Conservation (phyloP, 495 filamentous ascomycete species). For the Aspergillus panamensis region DNA sequence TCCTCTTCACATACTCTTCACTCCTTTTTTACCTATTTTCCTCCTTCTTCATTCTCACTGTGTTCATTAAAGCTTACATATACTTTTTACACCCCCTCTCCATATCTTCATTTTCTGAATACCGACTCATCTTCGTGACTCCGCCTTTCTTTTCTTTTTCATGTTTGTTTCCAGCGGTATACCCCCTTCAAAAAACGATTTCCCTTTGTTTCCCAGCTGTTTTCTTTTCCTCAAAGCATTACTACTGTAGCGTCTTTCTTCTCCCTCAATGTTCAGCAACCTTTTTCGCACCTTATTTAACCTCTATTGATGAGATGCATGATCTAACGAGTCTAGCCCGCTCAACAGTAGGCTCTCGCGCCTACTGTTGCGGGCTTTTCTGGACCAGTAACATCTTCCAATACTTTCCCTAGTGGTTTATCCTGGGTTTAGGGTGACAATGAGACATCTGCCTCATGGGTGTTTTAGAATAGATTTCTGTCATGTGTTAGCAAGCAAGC, state of each 20-base stretch:
- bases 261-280: slow-evolving; percentile 2
- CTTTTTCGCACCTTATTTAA: slow-evolving; percentile 4
- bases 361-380: neutral
- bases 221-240: slow-evolving; percentile 12
- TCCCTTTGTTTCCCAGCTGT: slow-evolving; percentile 24
- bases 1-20: slow-evolving; percentile 2
- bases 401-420: neutral
- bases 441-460: neutral
- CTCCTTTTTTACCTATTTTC: slow-evolving; percentile 13
- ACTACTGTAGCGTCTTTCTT: slow-evolving; percentile 8
- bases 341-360: neutral
- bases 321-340: slow-evolving; percentile 15
- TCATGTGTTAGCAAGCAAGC: neutral
- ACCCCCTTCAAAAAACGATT: slow-evolving; percentile 25
- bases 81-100: slow-evolving; percentile 6
- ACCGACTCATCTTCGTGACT: neutral
- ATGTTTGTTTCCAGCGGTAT: slow-evolving; percentile 30
- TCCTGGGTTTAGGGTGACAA: neutral
- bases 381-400: neutral
- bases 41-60: slow-evolving; percentile 1
- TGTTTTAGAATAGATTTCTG: neutral
- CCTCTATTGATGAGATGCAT: slow-evolving; percentile 13
- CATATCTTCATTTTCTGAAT: neutral
- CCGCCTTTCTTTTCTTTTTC: slow-evolving; percentile 9
- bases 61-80: slow-evolving; percentile 5